Base-by-base conservation (phyloP, 2,329 filamentous ascomycete species). In the Cytospora schulzeri region DNA sequence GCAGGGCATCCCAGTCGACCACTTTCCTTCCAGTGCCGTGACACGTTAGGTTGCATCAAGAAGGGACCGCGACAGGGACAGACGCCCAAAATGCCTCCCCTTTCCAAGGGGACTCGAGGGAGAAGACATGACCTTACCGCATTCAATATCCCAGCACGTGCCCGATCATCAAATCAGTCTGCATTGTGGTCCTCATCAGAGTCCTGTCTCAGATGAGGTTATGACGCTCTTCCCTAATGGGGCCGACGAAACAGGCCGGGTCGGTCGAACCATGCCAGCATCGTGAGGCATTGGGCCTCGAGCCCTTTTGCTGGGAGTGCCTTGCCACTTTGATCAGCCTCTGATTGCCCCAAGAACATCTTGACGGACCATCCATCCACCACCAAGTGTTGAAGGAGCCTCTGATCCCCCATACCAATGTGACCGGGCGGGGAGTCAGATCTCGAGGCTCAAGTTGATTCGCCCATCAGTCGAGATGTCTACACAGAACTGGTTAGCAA, bases 311-410 rank as follows among this genome's bases (percentile, higher is more conserved):
- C 38, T 50, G 55, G 52, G 60, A 41, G 35, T 45, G 24, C 60
- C 60, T 56, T 62, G 60, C 60, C 29, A 62, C 33, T 50, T 56
- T 55, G n/a, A 29, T 62, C 60, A 62, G 60, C 60, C 60, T 54
- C 56, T 35, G 41, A 41, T 28, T 50, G 53, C 56, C n/a, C n/a
- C 59, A 48, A 24, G 45, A 4, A 22, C 19, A 22, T 48, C n/a
- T 3, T 38, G 35, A 38, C 19, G 35, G 41, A 12, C 41, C n/a
- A 48, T 19, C 15, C 4, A n/a, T n/a, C n/a, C 41, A 48, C 19
- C 15, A 56, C 28, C 53, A 33, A 6, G 33, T n/a, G 38, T n/a
- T 8, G 17, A 19, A 45, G 38, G n/a, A n/a, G n/a, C 17, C 17
- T 22, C 15, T 48, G 41, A n/a, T n/a, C 8, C 5, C 19, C 22